These are phyloP conservation scores for Phytophthora brassicae DNA, from an alignment of 352 stramenopile genomes.

Conservation along the genomic window DNA sequence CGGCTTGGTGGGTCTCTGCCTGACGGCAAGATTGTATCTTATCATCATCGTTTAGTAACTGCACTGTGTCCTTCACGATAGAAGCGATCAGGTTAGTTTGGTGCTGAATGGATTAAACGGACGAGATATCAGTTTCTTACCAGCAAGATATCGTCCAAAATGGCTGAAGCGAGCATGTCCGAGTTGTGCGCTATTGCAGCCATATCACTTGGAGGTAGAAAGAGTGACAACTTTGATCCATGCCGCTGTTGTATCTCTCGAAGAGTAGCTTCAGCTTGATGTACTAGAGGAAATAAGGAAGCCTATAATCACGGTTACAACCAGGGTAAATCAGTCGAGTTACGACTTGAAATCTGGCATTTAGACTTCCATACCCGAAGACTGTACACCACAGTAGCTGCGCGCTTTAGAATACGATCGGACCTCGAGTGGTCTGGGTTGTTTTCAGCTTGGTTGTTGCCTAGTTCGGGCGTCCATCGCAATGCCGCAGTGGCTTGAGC, in stretches of 20 bases:
- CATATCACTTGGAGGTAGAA: constrained; percentile 43
- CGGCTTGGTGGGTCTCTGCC: constrained; percentile 27
- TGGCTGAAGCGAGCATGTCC: constrained; percentile 49
- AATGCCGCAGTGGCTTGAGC: constrained; percentile 35
- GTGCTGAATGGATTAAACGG: background rate
- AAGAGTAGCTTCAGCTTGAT: constrained; percentile 53
- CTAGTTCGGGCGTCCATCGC: constrained; percentile 13
- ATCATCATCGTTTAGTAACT: constrained; percentile 63
- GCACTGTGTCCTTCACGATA: constrained; percentile 49
- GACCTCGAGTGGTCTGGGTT: constrained; percentile 15
- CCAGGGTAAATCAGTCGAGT: background rate
- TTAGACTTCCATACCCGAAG: constrained; percentile 34
- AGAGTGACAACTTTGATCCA: constrained; percentile 41
- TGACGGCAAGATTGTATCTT: constrained; percentile 28
- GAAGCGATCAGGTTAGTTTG: constrained; percentile 2
- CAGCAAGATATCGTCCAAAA: constrained; percentile 67
- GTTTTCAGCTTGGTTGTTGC: constrained; percentile 34
- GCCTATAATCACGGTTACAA: constrained; percentile 21
- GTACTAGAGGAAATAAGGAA: constrained; percentile 51
- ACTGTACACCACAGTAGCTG: constrained; percentile 49
- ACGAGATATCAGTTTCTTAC: constrained; percentile 23
- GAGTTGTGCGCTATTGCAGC: constrained; percentile 47
- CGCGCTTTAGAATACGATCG: constrained; percentile 40
- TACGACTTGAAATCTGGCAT: background rate
- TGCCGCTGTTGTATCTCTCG: constrained; percentile 42